Evolutionary conservation across 2,329 filamentous ascomycete genomes (phyloP).

Genomic region (Rutstroemia sp.): DNA sequence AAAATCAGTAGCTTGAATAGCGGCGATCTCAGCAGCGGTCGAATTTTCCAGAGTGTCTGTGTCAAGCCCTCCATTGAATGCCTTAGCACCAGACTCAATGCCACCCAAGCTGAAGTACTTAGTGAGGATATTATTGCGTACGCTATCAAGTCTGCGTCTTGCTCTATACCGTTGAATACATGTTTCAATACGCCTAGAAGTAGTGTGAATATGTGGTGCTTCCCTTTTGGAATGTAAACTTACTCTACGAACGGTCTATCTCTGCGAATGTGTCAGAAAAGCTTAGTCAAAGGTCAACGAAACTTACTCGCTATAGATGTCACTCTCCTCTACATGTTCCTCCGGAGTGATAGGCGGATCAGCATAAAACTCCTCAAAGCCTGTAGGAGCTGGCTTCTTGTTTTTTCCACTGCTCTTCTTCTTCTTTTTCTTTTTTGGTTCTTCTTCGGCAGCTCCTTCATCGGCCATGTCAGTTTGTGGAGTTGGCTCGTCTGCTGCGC

Average conservation of each 20-base stretch:
- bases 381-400: conserved; percentile 38
- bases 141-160: conserved; percentile 63
- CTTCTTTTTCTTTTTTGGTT: conserved; percentile 35
- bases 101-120: conserved; percentile 81
- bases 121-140: conserved; percentile 59
- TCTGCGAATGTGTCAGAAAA: conserved; percentile 29
- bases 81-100: conserved; percentile 53
- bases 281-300: conserved; percentile 15
- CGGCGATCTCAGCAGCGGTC: conserved; percentile 56
- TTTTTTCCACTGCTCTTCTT: conserved; percentile 32
- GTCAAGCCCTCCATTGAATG: conserved; percentile 55
- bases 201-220: conserved; percentile 10
- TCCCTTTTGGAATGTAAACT: conserved; percentile 18
- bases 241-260: conserved; percentile 51
- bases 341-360: conserved; percentile 69
- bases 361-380: conserved; percentile 73
- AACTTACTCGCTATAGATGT: conserved; percentile 59
- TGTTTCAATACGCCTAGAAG: conserved; percentile 62
- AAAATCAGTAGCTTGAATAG: conserved; percentile 55
- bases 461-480: conserved; percentile 2
- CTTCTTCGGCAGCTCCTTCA: conserved; percentile 11
- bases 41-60: conserved; percentile 53
- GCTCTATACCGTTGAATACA: conserved; percentile 77
- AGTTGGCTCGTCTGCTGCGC: background rate
- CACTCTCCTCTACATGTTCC: conserved; percentile 58